These are phyloP conservation scores for Fusarium sp. DNA, from an alignment of 2,329 filamentous ascomycete genomes.

Conservation along the genomic window DNA sequence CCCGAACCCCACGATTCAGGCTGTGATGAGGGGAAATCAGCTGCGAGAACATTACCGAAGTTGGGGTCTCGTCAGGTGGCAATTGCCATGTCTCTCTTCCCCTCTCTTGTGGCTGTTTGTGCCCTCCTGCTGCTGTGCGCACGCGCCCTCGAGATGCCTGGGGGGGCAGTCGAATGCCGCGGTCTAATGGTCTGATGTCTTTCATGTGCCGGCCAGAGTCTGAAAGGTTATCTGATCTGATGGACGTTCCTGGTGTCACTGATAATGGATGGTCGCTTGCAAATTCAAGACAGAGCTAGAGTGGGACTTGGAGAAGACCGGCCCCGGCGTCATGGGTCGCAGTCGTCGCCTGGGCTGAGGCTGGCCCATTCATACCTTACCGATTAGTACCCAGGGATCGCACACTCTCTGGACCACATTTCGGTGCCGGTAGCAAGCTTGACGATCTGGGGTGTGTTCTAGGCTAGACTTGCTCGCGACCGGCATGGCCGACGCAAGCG, in stretches of 20 bases:
- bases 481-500: neutral
- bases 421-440: neutral
- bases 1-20: slow-evolving; percentile 22
- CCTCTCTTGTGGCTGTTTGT: slow-evolving; percentile 8
- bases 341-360: slow-evolving; percentile 18
- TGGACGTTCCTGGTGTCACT: neutral
- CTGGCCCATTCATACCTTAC: slow-evolving; percentile 1
- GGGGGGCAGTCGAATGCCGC: slow-evolving; percentile 17
- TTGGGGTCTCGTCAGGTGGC: slow-evolving; percentile 23
- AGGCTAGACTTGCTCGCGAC: neutral
- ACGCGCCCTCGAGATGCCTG: neutral
- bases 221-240: slow-evolving; percentile 12
- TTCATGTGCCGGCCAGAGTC: slow-evolving; percentile 22
- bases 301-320: slow-evolving; percentile 8
- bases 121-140: neutral
- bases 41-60: neutral
- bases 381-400: neutral
- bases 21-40: slow-evolving; percentile 25
- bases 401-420: neutral
- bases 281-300: slow-evolving; percentile 6
- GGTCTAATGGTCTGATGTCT: slow-evolving; percentile 19
- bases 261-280: neutral
- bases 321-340: slow-evolving; percentile 30
- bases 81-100: slow-evolving; percentile 4
- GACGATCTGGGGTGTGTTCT: neutral